A percentile compares a stretch with the other conserved stretches of the same genome.
Conservation (phyloP, 169 alveolate species). For the Sarcocystis neurona region DNA sequence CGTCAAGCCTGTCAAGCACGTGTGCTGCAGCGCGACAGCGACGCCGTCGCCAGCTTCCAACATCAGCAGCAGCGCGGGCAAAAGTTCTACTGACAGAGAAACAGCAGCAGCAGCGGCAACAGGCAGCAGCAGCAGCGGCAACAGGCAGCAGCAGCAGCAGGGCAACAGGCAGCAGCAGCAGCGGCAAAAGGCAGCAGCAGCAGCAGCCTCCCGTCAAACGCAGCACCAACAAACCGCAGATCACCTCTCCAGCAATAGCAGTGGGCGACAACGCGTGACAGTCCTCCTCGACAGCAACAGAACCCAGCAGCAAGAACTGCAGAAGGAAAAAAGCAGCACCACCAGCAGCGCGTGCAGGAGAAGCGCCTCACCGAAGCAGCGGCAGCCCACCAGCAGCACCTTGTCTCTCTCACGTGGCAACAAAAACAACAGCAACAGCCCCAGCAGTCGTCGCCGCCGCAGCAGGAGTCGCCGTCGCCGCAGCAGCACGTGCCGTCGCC, state of each 20-base stretch:
- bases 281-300: not conserved
- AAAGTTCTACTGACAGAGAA: not conserved
- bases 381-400: not conserved
- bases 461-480: too few relatives aligned
- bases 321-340: not conserved
- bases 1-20: not conserved
- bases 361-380: not conserved
- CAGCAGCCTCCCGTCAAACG: not conserved
- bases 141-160: not conserved
- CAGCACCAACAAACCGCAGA: too few relatives aligned
- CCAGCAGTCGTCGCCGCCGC: not conserved
- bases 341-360: not conserved
- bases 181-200: not conserved
- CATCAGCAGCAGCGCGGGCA: not conserved
- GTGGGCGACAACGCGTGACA: not conserved
- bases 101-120: slow-evolving; percentile 17
- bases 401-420: not conserved
- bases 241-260: too few relatives aligned
- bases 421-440: not conserved
- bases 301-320: not conserved
- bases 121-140: not conserved
- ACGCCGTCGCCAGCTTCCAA: not conserved
- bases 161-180: not conserved
- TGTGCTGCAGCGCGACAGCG: not conserved
- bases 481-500: too few relatives aligned